Conservation (phyloP, 1,284 basidiomycete genomes). For the Cryptococcus maquisensis region DNA sequence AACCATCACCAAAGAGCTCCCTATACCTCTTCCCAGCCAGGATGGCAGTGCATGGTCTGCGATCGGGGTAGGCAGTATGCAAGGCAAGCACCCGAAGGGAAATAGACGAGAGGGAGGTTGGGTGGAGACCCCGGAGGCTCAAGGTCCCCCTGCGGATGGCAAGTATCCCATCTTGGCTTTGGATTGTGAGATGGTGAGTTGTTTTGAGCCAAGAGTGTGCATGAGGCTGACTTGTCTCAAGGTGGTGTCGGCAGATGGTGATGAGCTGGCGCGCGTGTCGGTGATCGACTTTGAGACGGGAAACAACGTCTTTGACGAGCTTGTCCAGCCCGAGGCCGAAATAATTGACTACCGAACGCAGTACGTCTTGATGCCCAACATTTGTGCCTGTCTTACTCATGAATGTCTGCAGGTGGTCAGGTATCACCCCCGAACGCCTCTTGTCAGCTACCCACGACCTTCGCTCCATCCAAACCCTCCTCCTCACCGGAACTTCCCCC, state of each 20-base stretch:
- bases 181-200: conserved; percentile 88
- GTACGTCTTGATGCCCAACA: conserved; percentile 48
- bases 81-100: conserved; percentile 45
- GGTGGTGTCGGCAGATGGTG: conserved; percentile 67
- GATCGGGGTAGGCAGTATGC: too few species aligned
- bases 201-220: not conserved
- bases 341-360: conserved; percentile 82
- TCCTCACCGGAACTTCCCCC: conserved; percentile 55
- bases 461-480: conserved; percentile 65
- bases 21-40: too few species aligned
- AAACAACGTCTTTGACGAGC: conserved; percentile 71
- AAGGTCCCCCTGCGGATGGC: conserved; percentile 28
- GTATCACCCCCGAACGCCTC: conserved; percentile 73
- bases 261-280: conserved; percentile 77
- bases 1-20: too few species aligned
- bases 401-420: conserved; percentile 65
- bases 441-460: conserved; percentile 67
- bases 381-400: conserved; percentile 4
- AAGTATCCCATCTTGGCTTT: conserved; percentile 52
- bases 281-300: conserved; percentile 70
- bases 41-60: too few species aligned
- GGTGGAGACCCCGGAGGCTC: conserved; percentile 64
- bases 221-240: not conserved
- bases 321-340: conserved; percentile 77
- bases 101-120: conserved; percentile 55